Evolutionary conservation across 306 rosid species (phyloP).

Genomic region (Albizia julibrissin): DNA sequence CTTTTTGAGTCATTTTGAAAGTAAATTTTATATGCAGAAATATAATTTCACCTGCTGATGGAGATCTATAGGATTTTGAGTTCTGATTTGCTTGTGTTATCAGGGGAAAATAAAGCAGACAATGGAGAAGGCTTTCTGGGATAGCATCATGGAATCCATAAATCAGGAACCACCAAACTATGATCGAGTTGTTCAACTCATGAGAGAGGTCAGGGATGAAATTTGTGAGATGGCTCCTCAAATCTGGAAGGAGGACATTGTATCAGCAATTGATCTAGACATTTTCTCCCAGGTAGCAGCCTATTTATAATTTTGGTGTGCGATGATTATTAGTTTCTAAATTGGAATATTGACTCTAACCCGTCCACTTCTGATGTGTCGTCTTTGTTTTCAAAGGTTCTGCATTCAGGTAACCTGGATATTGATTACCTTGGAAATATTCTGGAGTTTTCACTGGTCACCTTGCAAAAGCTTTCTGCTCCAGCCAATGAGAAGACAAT

Average conservation of each 20-base stretch:
- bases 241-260: conserved; percentile 79
- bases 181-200: conserved; percentile 68
- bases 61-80: neutral
- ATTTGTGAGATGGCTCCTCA: conserved; percentile 83
- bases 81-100: conserved; percentile 28
- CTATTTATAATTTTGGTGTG: conserved; percentile 19
- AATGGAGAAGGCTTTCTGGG: conserved; percentile 96
- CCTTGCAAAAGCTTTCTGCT: conserved; percentile 83
- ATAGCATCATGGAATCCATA: conserved; percentile 76
- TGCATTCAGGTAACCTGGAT: conserved; percentile 79
- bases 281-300: conserved; percentile 72
- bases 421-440: conserved; percentile 80
- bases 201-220: conserved; percentile 91
- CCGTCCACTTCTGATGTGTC: conserved; percentile 19
- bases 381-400: conserved; percentile 53
- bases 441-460: conserved; percentile 77
- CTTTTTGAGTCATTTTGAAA: neutral
- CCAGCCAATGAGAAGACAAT: conserved; percentile 71
- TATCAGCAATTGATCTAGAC: conserved; percentile 74
- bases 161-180: conserved; percentile 68
- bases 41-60: neutral
- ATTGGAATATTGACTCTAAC: conserved; percentile 8
- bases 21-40: neutral
- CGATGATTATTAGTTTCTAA: conserved; percentile 8
- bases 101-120: conserved; percentile 73